A percentile compares a stretch with the other conserved stretches of the same genome.
phyloP scores from a whole-genome alignment of 163 green algal genomes.

The Scenedesmus sp. region DNA sequence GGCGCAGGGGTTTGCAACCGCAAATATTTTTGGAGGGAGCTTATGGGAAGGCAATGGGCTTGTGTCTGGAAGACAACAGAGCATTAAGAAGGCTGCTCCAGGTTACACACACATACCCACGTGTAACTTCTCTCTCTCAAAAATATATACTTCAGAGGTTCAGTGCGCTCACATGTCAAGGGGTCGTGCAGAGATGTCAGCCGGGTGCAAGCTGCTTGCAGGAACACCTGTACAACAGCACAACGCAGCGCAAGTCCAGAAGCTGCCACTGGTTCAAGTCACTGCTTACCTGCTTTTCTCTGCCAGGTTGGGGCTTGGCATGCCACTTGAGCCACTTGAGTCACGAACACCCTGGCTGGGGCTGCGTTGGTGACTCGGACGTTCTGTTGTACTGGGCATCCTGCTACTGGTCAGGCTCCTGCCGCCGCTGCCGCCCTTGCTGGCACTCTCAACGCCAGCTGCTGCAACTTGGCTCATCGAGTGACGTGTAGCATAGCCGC shows the following conservation, averaged over 20 bases:
- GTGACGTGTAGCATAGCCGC: not conserved
- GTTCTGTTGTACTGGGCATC: not conserved
- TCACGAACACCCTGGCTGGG: not conserved
- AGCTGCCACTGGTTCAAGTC: not conserved
- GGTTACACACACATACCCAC: too few species aligned
- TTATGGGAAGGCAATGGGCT: too few species aligned
- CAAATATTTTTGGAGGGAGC: too few species aligned
- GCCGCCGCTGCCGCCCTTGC: not conserved
- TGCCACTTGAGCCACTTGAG: not conserved
- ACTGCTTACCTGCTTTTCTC: not conserved
- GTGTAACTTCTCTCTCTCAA: too few species aligned
- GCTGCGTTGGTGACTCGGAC: not conserved
- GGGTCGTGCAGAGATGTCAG: too few species aligned
- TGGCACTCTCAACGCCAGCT: not conserved
- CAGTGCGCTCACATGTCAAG: too few species aligned
- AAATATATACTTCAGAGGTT: too few species aligned
- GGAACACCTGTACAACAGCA: not conserved
- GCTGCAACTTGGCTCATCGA: not conserved
- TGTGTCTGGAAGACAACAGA: too few species aligned
- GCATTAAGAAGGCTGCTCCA: too few species aligned
- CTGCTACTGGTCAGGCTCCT: slow-evolving; percentile 15
- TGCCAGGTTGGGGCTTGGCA: not conserved
- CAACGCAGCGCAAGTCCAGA: not conserved
- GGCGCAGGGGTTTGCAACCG: too few species aligned
- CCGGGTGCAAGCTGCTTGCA: not conserved